These are phyloP conservation scores for Kondoa malvinella DNA, from an alignment of 768 basidiomycete species.

Conservation along the genomic window DNA sequence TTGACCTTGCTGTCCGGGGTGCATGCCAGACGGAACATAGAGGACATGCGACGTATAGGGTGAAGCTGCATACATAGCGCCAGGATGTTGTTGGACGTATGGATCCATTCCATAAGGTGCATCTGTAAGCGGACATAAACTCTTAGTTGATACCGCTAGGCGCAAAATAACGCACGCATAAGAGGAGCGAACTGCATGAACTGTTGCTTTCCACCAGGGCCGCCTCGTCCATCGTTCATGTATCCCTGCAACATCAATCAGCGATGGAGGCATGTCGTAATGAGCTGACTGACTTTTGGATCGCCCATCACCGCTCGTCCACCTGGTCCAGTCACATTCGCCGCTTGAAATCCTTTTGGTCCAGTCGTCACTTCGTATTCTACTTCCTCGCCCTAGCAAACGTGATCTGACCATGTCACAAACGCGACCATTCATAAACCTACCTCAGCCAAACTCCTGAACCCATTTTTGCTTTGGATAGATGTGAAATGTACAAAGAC, in stretches of 20 bases:
- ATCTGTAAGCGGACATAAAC: background rate
- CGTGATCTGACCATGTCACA: background rate
- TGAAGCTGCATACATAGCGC: constrained; percentile 25
- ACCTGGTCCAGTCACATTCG: constrained; percentile 26
- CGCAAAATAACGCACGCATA: constrained; percentile 14
- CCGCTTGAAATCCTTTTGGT: constrained; percentile 27
- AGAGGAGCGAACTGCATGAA: constrained; percentile 21
- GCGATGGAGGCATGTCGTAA: background rate
- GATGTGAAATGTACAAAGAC: constrained; percentile 28
- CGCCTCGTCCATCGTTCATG: constrained; percentile 19
- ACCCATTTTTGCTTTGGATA: constrained; percentile 26
- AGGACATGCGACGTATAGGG: constrained; percentile 28
- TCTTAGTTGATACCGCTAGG: background rate
- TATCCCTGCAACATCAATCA: constrained; percentile 7
- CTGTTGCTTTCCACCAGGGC: constrained; percentile 16
- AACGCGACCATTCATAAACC: background rate
- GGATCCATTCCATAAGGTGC: constrained; percentile 23
- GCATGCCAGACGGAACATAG: constrained; percentile 21
- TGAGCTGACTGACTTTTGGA: constrained; percentile 2
- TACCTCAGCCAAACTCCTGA: constrained; percentile 27
- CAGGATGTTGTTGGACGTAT: constrained; percentile 27
- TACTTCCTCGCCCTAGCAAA: constrained; percentile 22
- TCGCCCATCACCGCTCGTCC: constrained; percentile 14
- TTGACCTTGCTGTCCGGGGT: background rate
- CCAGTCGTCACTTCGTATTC: constrained; percentile 28